Evolutionary conservation across 1,139 yeast genomes (phyloP), one percentile per base, ranked within the genome.

Genomic region (Blastobotrys buckinghamii): DNA sequence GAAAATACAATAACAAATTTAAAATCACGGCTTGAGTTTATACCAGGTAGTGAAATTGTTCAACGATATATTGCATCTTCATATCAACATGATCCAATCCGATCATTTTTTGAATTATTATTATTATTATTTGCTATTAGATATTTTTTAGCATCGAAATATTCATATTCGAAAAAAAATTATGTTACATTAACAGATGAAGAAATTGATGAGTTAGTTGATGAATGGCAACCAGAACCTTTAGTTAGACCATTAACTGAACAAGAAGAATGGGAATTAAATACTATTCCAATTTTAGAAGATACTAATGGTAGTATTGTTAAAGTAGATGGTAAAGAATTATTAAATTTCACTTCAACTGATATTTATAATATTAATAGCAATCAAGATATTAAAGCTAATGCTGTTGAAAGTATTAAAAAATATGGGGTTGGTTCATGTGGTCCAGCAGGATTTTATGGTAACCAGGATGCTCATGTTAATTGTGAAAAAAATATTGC

Each of bases 361-460:
- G 70, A 70, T 49, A 81, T 83, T 13, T 68, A 76, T 54, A 86
- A 88, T 62, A 73, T 89, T 61, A 73, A 88, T 59, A 76, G 78
- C 40, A 70, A 76, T 57, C 67, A 69, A 16, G 64, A 56, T 16
- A 72, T 89, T 36, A 72, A 72, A 51, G 66, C 72, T n/a, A 77
- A 74, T 16, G 89, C 92, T 5, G 74, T 77, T 50, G 65, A 71
- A 27, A 76, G 81, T 29, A 81, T 92, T 53, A 72, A 74, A 42
- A 73, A 74, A 50, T 81, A 85, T 50, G 99, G 99, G 62, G 97
- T 92, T 45, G 98, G 99, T 55, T 94, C 97, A 1, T 92, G 99
- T 73, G 97, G 97, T 27, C 97, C 99, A 2, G 96, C 97, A 39
- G 95, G 95, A 52, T 92, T 92, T 60, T 92, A 90, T 67, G 99